Evolutionary conservation across 2,329 filamentous ascomycete genomes (phyloP).

Genomic region (Cladosporium velox): DNA sequence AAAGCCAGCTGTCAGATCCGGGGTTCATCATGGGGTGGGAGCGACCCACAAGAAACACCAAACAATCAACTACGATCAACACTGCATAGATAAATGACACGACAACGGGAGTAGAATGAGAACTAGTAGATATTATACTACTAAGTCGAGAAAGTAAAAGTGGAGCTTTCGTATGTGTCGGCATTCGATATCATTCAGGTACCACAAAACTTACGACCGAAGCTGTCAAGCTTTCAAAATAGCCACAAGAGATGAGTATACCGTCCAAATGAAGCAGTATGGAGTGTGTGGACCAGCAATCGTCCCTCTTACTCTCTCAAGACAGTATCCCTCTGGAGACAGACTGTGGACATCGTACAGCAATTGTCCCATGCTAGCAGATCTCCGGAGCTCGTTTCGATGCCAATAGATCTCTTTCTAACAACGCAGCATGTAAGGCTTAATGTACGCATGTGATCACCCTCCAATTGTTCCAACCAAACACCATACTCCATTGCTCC

Average conservation of each 20-base stretch:
- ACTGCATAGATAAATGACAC: neutral
- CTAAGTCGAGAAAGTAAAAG: neutral
- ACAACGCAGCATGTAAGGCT: neutral
- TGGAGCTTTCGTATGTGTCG: neutral
- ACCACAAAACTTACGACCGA: neutral
- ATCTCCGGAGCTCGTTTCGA: neutral
- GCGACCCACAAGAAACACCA: slow-evolving; percentile 13
- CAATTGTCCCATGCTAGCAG: neutral
- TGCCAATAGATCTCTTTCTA: neutral
- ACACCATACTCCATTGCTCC: neutral
- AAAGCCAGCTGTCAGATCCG: slow-evolving; percentile 20
- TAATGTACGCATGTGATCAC: neutral
- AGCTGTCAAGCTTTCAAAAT: neutral
- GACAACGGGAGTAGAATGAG: neutral
- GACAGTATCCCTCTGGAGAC: too few species aligned
- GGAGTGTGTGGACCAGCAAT: neutral
- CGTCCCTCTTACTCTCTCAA: neutral
- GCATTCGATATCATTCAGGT: neutral
- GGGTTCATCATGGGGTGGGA: slow-evolving; percentile 2
- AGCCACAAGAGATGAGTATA: neutral
- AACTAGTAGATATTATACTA: neutral
- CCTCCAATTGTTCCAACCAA: neutral
- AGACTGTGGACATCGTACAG: neutral
- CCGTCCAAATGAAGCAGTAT: too few species aligned
- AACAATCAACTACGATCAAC: neutral